Percentiles rank a stretch among this genome's conserved stretches.
These are phyloP conservation scores for Plasmodium vivax DNA, from an alignment of 169 alveolate species.

Conservation along the genomic window DNA sequence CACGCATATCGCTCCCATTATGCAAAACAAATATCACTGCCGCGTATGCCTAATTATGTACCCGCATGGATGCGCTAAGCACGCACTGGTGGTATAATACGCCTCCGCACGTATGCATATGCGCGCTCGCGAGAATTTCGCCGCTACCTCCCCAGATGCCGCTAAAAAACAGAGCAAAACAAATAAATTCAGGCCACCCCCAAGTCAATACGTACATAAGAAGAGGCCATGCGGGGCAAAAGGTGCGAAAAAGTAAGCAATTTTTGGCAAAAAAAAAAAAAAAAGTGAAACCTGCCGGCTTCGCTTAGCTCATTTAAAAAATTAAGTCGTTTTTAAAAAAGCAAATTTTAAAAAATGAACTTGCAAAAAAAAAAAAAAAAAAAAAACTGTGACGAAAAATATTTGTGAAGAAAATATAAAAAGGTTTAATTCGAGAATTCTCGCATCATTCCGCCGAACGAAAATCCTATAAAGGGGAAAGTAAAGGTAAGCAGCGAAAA, in stretches of 20 bases:
- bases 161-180: not conserved
- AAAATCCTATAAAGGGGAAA: conserved; percentile 2
- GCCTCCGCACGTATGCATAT: not conserved
- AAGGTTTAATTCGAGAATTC: not conserved
- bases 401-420: not conserved
- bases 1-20: not conserved
- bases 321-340: not conserved
- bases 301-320: not conserved
- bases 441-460: not conserved
- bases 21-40: not conserved
- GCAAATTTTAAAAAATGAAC: not conserved
- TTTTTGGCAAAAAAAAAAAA: not conserved
- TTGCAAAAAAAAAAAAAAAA: not conserved
- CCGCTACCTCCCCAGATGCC: not conserved
- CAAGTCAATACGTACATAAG: not conserved
- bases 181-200: not conserved
- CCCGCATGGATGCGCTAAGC: not conserved
- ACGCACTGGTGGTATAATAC: not conserved
- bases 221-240: not conserved
- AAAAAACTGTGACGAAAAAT: not conserved
- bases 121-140: not conserved
- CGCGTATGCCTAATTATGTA: not conserved
- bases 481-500: not conserved
- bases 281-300: not conserved
- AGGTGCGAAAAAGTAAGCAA: not conserved